phyloP scores from a whole-genome alignment of 2,329 filamentous ascomycete genomes.

The Fusarium buharicum region DNA sequence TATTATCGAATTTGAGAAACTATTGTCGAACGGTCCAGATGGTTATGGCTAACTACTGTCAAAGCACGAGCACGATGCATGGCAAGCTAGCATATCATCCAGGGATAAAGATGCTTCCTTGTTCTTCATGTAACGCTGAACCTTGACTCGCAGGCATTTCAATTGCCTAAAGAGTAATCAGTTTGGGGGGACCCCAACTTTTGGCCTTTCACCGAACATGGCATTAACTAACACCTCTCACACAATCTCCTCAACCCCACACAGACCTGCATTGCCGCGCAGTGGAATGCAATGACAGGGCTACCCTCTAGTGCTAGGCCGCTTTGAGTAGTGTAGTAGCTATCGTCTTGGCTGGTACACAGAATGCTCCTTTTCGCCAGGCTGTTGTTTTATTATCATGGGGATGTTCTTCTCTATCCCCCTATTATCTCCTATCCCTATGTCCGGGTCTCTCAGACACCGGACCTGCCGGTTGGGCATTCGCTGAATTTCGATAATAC shows the following conservation, averaged over 20 bases:
- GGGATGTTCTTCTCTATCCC: slow-evolving; percentile 8
- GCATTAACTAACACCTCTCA: slow-evolving; percentile 27
- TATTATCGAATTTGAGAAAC: slow-evolving; percentile 1
- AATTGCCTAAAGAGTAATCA: slow-evolving; percentile 10
- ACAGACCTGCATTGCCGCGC: slow-evolving; percentile 33
- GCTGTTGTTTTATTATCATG: slow-evolving; percentile 18
- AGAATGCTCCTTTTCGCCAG: slow-evolving; percentile 16
- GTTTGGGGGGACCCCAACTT: slow-evolving; percentile 34
- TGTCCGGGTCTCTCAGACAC: slow-evolving; percentile 8
- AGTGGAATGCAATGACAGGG: slow-evolving; percentile 29
- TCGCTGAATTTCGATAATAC: not conserved
- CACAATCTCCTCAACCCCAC: slow-evolving; percentile 38
- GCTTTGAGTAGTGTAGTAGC: slow-evolving; percentile 2
- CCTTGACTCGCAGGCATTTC: not conserved
- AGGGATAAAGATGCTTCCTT: slow-evolving; percentile 11
- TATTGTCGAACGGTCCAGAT: not conserved
- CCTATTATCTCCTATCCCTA: slow-evolving; percentile 8
- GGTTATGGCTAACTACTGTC: not conserved
- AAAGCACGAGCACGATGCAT: slow-evolving; percentile 14
- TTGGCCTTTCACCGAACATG: slow-evolving; percentile 15
- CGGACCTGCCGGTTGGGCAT: slow-evolving; percentile 18
- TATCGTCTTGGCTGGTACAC: slow-evolving; percentile 6
- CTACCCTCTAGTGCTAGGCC: slow-evolving; percentile 15
- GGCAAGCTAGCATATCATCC: not conserved
- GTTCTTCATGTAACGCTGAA: slow-evolving; percentile 6